These are phyloP conservation scores for Magnaporthiopsis incrustans DNA, from an alignment of 2,329 filamentous ascomycete genomes.

Conservation along the genomic window DNA sequence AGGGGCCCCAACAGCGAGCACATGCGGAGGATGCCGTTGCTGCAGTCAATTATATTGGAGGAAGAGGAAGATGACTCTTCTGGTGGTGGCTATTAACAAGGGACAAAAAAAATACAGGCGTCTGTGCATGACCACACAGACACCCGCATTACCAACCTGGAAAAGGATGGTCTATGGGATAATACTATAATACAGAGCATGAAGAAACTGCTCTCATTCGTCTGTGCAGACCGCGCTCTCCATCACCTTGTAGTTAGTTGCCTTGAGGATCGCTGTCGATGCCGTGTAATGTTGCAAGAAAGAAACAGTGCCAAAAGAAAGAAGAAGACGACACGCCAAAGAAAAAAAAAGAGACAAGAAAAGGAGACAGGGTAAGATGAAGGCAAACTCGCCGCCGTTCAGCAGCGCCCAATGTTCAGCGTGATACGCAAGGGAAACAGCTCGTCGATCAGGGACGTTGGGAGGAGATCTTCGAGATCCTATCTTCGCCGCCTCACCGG, in stretches of 20 bases:
- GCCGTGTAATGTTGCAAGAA: neutral
- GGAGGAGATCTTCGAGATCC: conserved; percentile 7
- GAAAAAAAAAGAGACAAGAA: neutral
- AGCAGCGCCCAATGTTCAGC: neutral
- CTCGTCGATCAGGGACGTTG: conserved; percentile 3
- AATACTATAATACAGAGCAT: conserved; percentile 6
- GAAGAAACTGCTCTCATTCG: neutral
- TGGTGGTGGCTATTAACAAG: conserved; percentile 1
- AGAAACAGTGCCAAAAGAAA: neutral
- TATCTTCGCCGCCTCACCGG: conserved; percentile 4
- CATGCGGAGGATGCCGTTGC: conserved; percentile 7
- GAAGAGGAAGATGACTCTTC: conserved; percentile 7
- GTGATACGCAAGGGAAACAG: neutral
- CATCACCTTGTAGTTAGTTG: neutral
- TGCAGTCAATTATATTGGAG: conserved; percentile 8
- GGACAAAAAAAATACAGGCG: neutral
- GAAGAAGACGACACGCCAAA: neutral
- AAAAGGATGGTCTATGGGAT: neutral
- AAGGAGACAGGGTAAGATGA: too few relatives aligned
- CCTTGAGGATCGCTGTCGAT: neutral
- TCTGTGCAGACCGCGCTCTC: neutral
- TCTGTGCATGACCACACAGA: neutral
- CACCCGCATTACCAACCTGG: neutral
- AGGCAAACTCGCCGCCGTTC: neutral
- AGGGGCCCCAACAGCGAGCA: conserved; percentile 6